Conservation (phyloP, 2,329 filamentous ascomycete species). For the Cladophialophora exuberans region DNA sequence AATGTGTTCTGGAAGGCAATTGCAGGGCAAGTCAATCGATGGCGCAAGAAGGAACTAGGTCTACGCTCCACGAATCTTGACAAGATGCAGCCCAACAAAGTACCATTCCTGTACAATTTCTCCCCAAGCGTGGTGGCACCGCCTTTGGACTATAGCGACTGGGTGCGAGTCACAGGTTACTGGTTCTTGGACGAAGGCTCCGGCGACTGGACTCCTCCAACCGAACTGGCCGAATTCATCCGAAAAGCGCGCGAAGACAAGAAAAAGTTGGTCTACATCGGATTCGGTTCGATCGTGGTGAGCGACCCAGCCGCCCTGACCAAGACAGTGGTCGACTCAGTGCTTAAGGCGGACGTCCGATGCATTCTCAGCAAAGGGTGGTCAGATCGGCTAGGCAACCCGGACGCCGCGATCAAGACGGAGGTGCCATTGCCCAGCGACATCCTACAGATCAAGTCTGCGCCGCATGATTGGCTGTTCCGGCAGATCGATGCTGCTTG, state of each 20-base stretch:
- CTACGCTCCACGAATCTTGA: constrained; percentile 81
- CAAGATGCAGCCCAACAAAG: constrained; percentile 93
- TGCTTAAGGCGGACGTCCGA: constrained; percentile 86
- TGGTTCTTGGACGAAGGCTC: constrained; percentile 94
- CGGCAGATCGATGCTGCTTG: constrained; percentile 89
- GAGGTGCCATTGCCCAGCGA: constrained; percentile 75
- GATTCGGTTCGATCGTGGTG: constrained; percentile 95
- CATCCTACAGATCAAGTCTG: constrained; percentile 85
- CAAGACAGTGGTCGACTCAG: constrained; percentile 88
- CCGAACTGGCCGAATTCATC: constrained; percentile 80
- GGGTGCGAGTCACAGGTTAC: constrained; percentile 96
- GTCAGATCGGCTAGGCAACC: constrained; percentile 78
- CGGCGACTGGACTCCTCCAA: constrained; percentile 68
- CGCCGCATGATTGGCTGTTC: constrained; percentile 97
- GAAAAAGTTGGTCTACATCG: constrained; percentile 95
- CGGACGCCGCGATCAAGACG: constrained; percentile 59
- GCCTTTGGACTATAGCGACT: constrained; percentile 93
- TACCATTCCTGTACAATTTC: constrained; percentile 98
- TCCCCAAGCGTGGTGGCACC: constrained; percentile 91
- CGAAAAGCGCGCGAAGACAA: constrained; percentile 74
- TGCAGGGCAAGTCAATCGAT: constrained; percentile 86
- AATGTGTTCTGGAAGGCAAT: constrained; percentile 96
- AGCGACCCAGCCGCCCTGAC: constrained; percentile 86
- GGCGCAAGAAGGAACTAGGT: constrained; percentile 79
- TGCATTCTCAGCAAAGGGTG: constrained; percentile 96